Percentiles rank a stretch among this genome's conserved stretches.
Conservation (phyloP, 805 yeast genomes). For the Yamadazyma sp. region DNA sequence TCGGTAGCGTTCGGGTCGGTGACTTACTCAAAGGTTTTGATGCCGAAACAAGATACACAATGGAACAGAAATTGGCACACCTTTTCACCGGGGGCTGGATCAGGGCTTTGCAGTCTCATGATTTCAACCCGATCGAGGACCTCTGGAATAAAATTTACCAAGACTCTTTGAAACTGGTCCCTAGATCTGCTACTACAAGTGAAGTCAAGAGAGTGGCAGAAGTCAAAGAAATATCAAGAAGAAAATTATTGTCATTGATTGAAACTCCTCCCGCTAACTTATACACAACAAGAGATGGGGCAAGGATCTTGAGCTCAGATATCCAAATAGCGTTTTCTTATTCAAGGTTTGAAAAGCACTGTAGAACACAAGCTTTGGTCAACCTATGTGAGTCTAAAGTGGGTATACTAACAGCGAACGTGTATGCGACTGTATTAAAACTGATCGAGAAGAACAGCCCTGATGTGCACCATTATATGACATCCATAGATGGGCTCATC, state of each 20-base stretch:
- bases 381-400: conserved; percentile 64
- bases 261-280: conserved; percentile 27
- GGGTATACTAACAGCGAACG: conserved; percentile 64
- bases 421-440: conserved; percentile 59
- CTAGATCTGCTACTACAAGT: conserved; percentile 36
- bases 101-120: conserved; percentile 26
- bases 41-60: conserved; percentile 18
- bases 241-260: conserved; percentile 33
- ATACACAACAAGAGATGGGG: conserved; percentile 29
- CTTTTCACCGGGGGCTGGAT: conserved; percentile 41
- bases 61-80: conserved; percentile 18
- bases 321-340: conserved; percentile 61
- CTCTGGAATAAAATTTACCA: conserved; percentile 38
- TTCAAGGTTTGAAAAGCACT: conserved; percentile 62
- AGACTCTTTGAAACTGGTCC: conserved; percentile 35
- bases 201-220: conserved; percentile 49
- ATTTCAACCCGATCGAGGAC: conserved; percentile 38
- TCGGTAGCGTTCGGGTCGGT: conserved; percentile 62
- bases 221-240: conserved; percentile 57
- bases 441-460: conserved; percentile 60
- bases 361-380: conserved; percentile 63
- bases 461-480: conserved; percentile 38
- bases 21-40: conserved; percentile 40
- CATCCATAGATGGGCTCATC: conserved; percentile 47
- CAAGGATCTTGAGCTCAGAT: conserved; percentile 47